Evolutionary conservation across 2,329 filamentous ascomycete species (phyloP).

Genomic region (Setomelanomma holmii): DNA sequence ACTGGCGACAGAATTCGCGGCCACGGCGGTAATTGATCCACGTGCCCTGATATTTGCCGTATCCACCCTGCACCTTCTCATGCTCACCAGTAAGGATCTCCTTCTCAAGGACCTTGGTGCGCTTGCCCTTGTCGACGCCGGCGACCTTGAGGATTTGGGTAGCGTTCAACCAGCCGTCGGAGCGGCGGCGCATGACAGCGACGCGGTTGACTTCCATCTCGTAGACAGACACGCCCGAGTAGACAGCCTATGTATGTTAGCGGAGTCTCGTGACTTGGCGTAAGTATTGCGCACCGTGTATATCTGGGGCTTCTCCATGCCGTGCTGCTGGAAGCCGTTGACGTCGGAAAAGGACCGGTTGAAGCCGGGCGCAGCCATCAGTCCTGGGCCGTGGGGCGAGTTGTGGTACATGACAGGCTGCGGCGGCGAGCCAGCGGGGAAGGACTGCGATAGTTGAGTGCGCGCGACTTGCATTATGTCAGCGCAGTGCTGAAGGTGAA

Average conservation of each 20-base stretch:
- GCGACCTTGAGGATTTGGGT: conserved; percentile 98
- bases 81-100: conserved; percentile 96
- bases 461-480: conserved; percentile 46
- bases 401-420: conserved; percentile 45
- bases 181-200: conserved; percentile 93
- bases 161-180: conserved; percentile 96
- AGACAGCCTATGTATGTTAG: conserved; percentile 69
- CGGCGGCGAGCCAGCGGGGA: conserved; percentile 37
- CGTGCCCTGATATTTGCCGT: conserved; percentile 98
- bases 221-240: conserved; percentile 95
- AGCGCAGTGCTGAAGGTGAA: conserved; percentile 22
- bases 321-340: conserved; percentile 43
- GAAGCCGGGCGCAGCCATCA: conserved; percentile 46
- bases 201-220: conserved; percentile 97
- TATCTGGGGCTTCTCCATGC: conserved; percentile 58
- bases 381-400: conserved; percentile 34
- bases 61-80: conserved; percentile 97
- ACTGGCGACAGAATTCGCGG: conserved; percentile 85
- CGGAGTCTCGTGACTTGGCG: conserved; percentile 70
- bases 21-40: conserved; percentile 97
- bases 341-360: conserved; percentile 49
- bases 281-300: conserved; percentile 61
- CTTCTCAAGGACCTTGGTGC: conserved; percentile 97
- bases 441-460: conserved; percentile 35
- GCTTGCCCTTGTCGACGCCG: conserved; percentile 95